Base-by-base conservation (phyloP, 106 monocot species). In the Alisma plantagoaquatica region DNA sequence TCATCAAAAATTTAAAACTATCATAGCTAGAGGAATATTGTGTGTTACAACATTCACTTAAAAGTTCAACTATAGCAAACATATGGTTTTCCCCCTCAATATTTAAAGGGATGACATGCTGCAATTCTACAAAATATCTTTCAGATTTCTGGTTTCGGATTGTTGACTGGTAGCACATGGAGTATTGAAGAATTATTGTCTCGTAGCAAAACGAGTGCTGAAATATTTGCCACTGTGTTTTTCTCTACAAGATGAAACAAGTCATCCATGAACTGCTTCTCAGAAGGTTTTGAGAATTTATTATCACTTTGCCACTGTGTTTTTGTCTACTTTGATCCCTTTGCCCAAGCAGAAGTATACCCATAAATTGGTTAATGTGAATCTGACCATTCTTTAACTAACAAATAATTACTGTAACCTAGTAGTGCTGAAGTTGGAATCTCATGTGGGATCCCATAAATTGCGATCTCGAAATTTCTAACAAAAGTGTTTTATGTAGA, bases 1-100 rank as follows among this genome's bases (percentile, higher is more conserved):
- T 76, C 76, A 74, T 98, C 98, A 63, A 98, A n/a, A n/a, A n/a
- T n/a, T n/a, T n/a, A n/a, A n/a, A 77, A 69, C 65, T 86, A 65
- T 77, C 71, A 62, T 85, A 98, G 4, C 61, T 50, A 85, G 85
- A 98, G 67, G 70, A 43, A 65, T 23, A 51, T 25, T 51, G 50
- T 63, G 67, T 47, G 62, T 79, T 67, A 57, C 63, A 59, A 30
- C 85, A 66, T 63, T 79, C 76, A 67, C 48, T 54, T 54, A 98
- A 44, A 76, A 98, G 56, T 74, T 98, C 82, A 47, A 80, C 51
- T 63, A 90, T 59, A 30, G 75, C 73, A 60, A 86, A 55, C 25
- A 77, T 71, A 53, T 90, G 69, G 0, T 10, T 75, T 67, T 27
- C 86, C 24, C 86, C 81, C 15, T 61, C 43, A 25, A 71, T 69